phyloP scores from a whole-genome alignment of 345 rosid genomes.

The Eucalyptus cloeziana region DNA sequence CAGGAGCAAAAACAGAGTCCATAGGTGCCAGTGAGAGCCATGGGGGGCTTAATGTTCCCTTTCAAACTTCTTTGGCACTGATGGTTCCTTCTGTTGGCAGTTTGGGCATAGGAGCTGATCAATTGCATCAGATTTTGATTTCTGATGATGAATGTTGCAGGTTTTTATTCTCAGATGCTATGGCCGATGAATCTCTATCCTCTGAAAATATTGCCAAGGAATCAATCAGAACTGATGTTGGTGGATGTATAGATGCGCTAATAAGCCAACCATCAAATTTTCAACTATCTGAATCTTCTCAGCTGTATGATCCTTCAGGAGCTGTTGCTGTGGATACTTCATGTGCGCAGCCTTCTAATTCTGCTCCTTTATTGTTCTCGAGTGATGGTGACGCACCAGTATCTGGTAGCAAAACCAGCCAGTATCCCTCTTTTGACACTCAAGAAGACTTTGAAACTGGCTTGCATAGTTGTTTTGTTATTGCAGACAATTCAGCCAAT shows the following conservation, averaged over 20 bases:
- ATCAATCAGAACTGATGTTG: conserved; percentile 16
- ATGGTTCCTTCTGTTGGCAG: conserved; percentile 30
- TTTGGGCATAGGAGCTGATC: conserved; percentile 16
- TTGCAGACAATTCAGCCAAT: conserved; percentile 23
- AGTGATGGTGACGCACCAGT: conserved; percentile 15
- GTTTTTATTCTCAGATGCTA: conserved; percentile 57
- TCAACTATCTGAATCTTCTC: conserved; percentile 30
- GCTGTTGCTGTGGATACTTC: conserved; percentile 32
- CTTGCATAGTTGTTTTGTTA: conserved; percentile 30
- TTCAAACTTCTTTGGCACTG: conserved; percentile 29
- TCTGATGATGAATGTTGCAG: conserved; percentile 88
- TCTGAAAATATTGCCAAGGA: conserved; percentile 25
- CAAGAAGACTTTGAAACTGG: conserved; percentile 27
- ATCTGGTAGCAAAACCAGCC: conserved; percentile 23
- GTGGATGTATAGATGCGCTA: conserved; percentile 19
- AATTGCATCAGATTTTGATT: conserved; percentile 42
- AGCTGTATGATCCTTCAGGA: conserved; percentile 23
- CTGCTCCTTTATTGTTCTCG: conserved; percentile 13
- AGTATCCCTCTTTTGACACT: conserved; percentile 26
- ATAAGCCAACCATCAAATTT: conserved; percentile 18
- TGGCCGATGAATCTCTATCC: conserved; percentile 21
- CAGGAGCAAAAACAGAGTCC: conserved; percentile 30
- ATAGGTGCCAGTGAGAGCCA: conserved; percentile 21
- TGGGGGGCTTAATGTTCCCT: conserved; percentile 26
- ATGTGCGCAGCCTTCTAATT: conserved; percentile 22